Percentiles rank a stretch among this genome's conserved stretches.
These are phyloP conservation scores for Centrapalus pauciflorus DNA, from an alignment of 129 eudicot species.

Conservation along the genomic window DNA sequence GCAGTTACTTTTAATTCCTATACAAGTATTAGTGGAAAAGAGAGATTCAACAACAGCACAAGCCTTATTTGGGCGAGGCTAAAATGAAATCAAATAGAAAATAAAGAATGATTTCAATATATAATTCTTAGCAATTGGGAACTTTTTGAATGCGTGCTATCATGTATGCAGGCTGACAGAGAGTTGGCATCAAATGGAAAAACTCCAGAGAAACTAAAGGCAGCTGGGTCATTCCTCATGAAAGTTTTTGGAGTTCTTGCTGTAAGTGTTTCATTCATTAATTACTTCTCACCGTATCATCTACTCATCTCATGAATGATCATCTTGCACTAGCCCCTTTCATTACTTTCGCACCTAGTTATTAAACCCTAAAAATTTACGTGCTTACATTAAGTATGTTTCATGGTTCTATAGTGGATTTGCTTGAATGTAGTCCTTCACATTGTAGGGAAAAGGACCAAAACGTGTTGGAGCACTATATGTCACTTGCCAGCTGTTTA, in stretches of 20 bases:
- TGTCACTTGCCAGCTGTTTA: constrained; percentile 94
- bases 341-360: not conserved
- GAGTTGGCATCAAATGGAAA: constrained; percentile 87
- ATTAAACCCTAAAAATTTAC: not conserved
- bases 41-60: not conserved
- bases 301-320: not conserved
- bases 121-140: not conserved
- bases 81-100: not conserved
- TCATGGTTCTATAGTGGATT: not conserved
- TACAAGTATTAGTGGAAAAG: not conserved
- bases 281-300: not conserved
- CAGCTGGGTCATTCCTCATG: constrained; percentile 98
- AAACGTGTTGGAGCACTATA: constrained; percentile 97
- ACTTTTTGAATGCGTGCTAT: constrained; percentile 6
- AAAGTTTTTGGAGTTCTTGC: constrained; percentile 99
- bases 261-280: constrained; percentile 36
- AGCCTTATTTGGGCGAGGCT: not conserved
- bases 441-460: constrained; percentile 80
- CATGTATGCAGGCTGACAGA: constrained; percentile 71
- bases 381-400: not conserved
- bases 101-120: not conserved
- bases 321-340: not conserved
- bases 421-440: constrained; percentile 10
- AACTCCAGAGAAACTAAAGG: constrained; percentile 90
- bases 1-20: not conserved